A percentile compares a stretch with the other conserved stretches of the same genome.
Conservation (phyloP, 495 filamentous ascomycete genomes). For the Penicillium pulvis region DNA sequence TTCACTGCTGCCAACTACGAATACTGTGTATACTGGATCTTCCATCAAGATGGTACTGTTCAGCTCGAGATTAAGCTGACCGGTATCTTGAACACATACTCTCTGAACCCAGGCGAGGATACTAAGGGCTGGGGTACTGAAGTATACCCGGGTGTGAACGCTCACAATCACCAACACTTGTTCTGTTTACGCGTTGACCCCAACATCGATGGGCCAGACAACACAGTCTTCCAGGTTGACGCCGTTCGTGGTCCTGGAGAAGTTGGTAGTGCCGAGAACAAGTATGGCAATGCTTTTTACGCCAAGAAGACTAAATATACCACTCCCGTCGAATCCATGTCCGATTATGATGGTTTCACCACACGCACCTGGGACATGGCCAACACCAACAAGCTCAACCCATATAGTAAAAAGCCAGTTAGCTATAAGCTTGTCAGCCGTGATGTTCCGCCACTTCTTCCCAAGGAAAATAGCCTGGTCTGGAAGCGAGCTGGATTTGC, state of each 20-base stretch:
- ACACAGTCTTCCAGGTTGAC: constrained; percentile 25
- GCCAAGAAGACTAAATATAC: constrained; percentile 82
- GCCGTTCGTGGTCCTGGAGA: constrained; percentile 51
- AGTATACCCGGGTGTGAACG: constrained; percentile 84
- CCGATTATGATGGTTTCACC: constrained; percentile 79
- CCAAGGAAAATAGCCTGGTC: constrained; percentile 79
- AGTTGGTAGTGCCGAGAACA: constrained; percentile 80
- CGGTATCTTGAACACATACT: constrained; percentile 63
- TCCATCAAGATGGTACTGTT: constrained; percentile 53
- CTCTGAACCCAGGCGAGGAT: constrained; percentile 81
- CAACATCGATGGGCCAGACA: constrained; percentile 83
- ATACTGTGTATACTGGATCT: constrained; percentile 58
- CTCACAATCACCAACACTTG: constrained; percentile 88
- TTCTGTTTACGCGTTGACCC: constrained; percentile 92
- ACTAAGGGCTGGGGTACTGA: constrained; percentile 90
- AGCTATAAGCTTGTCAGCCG: constrained; percentile 90
- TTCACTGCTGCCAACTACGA: constrained; percentile 67
- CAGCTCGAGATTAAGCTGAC: constrained; percentile 52
- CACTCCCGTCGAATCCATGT: constrained; percentile 69
- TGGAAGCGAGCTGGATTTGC: constrained; percentile 96
- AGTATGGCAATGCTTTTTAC: constrained; percentile 92
- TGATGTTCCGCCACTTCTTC: constrained; percentile 77
- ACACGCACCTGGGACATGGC: constrained; percentile 89
- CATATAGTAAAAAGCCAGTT: constrained; percentile 83
- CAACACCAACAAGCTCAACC: constrained; percentile 82